Evolutionary conservation across 306 rosid species (phyloP).

Genomic region (Inga laurina): DNA sequence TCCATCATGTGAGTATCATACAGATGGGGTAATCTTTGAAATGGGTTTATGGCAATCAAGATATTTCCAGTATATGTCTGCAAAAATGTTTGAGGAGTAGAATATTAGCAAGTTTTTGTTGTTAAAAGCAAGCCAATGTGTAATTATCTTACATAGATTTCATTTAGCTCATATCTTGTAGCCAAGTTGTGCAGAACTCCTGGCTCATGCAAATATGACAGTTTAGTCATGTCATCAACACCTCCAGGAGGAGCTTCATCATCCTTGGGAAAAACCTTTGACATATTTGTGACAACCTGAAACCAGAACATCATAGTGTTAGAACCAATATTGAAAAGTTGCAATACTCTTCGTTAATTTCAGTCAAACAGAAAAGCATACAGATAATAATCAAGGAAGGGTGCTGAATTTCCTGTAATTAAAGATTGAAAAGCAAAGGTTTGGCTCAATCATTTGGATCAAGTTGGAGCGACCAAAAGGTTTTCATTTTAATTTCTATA

Average conservation of each 20-base stretch:
- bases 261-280: conserved; percentile 95
- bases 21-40: conserved; percentile 96
- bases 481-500: neutral
- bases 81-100: conserved; percentile 38
- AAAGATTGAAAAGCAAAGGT: conserved; percentile 20
- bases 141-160: conserved; percentile 81
- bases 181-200: conserved; percentile 98
- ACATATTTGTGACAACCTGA: conserved; percentile 77
- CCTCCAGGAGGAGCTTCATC: conserved; percentile 98
- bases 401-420: conserved; percentile 9
- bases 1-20: conserved; percentile 99
- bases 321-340: conserved; percentile 18
- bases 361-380: neutral
- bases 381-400: conserved; percentile 8
- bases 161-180: conserved; percentile 95
- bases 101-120: conserved; percentile 28
- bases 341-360: neutral
- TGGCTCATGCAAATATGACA: conserved; percentile 98
- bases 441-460: neutral
- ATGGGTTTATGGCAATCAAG: conserved; percentile 96
- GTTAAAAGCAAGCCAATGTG: conserved; percentile 22
- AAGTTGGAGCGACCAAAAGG: neutral
- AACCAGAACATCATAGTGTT: conserved; percentile 40
- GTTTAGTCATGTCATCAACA: conserved; percentile 99
- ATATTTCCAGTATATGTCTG: conserved; percentile 99